phyloP scores from a whole-genome alignment of 345 rosid species.

The Pugionium dolabratum region DNA sequence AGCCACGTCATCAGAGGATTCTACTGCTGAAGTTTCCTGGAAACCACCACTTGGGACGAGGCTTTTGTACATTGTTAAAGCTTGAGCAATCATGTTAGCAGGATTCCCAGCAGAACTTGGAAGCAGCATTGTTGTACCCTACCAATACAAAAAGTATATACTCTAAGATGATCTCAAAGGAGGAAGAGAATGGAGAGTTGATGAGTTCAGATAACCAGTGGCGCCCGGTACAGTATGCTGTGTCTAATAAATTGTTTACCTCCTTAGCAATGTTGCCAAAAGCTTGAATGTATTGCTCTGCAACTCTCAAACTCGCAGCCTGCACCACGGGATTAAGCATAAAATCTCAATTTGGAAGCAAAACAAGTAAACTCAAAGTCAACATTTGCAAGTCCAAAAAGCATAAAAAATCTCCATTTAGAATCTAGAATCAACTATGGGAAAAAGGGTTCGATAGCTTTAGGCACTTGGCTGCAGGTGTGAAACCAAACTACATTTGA shows the following conservation, averaged over 20 bases:
- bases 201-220: background rate
- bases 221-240: background rate
- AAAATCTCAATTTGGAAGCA: background rate
- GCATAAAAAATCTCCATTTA: background rate
- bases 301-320: conserved; percentile 84
- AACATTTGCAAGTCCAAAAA: conserved; percentile 8
- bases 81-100: conserved; percentile 73
- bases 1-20: conserved; percentile 17
- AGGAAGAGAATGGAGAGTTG: background rate
- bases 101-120: conserved; percentile 70
- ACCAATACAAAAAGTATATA: background rate
- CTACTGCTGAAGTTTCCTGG: conserved; percentile 24
- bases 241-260: conserved; percentile 46
- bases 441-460: background rate
- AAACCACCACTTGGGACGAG: conserved; percentile 48
- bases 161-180: conserved; percentile 17
- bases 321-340: conserved; percentile 40
- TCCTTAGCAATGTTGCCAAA: conserved; percentile 87
- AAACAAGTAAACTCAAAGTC: background rate
- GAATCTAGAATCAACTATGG: background rate
- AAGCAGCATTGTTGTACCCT: conserved; percentile 94
- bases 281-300: conserved; percentile 81
- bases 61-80: conserved; percentile 73
- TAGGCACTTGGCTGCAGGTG: background rate
- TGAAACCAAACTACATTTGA: conserved; percentile 20